Base-by-base conservation (phyloP, 768 basidiomycete genomes). In the Podaxis rugospora region DNA sequence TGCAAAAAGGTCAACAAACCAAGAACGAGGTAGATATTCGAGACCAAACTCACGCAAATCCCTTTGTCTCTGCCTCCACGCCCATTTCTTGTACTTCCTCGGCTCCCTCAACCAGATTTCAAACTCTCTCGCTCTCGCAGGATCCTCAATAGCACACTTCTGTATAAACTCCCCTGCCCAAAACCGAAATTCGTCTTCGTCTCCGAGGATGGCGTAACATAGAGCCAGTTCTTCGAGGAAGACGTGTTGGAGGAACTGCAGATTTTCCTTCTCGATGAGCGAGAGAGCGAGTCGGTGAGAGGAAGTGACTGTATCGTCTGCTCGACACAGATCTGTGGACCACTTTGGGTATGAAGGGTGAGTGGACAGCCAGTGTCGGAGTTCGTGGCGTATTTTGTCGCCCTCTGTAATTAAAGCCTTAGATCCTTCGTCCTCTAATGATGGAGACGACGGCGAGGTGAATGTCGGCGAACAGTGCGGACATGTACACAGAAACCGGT, bases 221-320 rank as follows among this genome's bases (percentile, higher is more conserved):
- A 76, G 62, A 39, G 76, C 75, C 36, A 80, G 72, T 62, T 82
- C 80, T 63, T 77, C 77, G 35, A 78, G 64, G 64, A 78, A 79
- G 9, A 74, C 59, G 13, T 72, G 69, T 61, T 75, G 73, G 18
- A 80, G 61, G n/a, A 72, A 78, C 7, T 77, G 72, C 63, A 79
- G 67, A 16, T 76, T 74, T 54, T 80, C 80, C 57, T 73, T 68
- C n/a, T 74, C 70, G 18, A 80, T 73, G 27, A 80, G 63, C 14
- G 66, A 66, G 18, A 80, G 70, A 16, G 77, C 79, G 25, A 73
- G 69, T 27, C 67, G 60, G 57, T 79, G 78, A 1, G 76, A 72
- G 9, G 67, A 62, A 52, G 78, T 75, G 18, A 82, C 71, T 18
- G 76, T 61, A 52, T 76, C 72, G 60, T 80, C 80, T 9, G 73